Evolutionary conservation across 2,329 filamentous ascomycete genomes (phyloP), one percentile per base, ranked within the genome.

Genomic region (Clonostachys solani): DNA sequence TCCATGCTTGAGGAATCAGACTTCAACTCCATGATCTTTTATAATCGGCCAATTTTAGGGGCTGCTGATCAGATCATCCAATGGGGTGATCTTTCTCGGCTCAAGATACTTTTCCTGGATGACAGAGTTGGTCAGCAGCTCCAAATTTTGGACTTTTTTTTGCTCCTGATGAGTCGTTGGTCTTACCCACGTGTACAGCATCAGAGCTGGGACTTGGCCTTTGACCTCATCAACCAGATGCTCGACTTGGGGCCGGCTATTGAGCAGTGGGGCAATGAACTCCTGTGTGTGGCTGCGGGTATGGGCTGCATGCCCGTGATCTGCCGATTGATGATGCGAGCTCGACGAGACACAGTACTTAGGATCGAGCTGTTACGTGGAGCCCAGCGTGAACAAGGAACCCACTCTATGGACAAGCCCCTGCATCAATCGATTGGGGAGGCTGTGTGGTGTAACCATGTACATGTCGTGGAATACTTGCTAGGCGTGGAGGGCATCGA

Each of bases 61-160:
- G 60, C 60, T 6, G 59, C 47, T 42, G 49, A 58, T 36, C 58
- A 61, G 43, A 56, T 61, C 49, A 51, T 63, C 37, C 48, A 52
- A 43, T 60, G 54, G 53, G 59, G 55, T 8, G 57, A 63, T 43
- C 29, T 59, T 44, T 45, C 52, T 15, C 53, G 58, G 44, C 49
- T 61, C 16, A n/a, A n/a, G 17, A 48, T 55, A 18, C 45, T 60
- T 12, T 47, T 47, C 41, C 40, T 54, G 41, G 53, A 50, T 37
- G 49, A 48, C 9, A 48, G 40, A 33, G 17, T 43, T 41, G 51
- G 58, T 16, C 36, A 43, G 43, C 52, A 61, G 40, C 47, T 61
- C 41, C 49, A 50, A 40, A 56, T 42, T 40, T 49, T 51, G 35
- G 50, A 53, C 38, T 55, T 54, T 38, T 52, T 53, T 18, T 46